Evolutionary conservation across 768 basidiomycete genomes (phyloP), one percentile per base, ranked within the genome.

Genomic region (Filobasidium wieringae): DNA sequence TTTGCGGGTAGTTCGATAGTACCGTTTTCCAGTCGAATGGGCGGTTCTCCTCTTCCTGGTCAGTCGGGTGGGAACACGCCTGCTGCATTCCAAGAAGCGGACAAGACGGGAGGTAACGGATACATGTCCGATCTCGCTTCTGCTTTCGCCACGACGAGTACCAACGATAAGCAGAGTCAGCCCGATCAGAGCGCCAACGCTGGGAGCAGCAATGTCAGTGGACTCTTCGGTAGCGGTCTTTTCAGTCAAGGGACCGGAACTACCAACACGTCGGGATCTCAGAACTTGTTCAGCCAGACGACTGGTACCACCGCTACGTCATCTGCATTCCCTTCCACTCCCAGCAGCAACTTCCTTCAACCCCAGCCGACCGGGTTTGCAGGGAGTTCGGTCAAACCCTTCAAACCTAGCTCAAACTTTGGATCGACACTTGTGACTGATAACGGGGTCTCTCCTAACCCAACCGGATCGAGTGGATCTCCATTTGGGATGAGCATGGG

Each of bases 331-430:
- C 41, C 58, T 12, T 50, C 62, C 5, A 68, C 72, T 72, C 24
- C 63, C 24, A 61, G 15, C 5, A 24, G 22, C 22, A 47, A 19
- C 7, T 70, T 75, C 19, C 60, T 80, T 3, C 77, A 77, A 57
- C 73, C 78, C 9, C 80, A 82, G 62, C 64, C 72, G 33, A 82
- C 81, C 0, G 81, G 81, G 4, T 76, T 77, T 61, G 76, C 79
- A 26, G 84, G 83, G 5, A 69, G 66, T 29, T 62, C 58, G 9
- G 70, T 88, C 63, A 87, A 85, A 68, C 81, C 85, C 6, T 90
- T 90, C 78, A 87, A 88, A 66, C 88, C 88, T 2, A 79, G 83
- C 2, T 85, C 84, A 1, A 83, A 80, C 39, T 90, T 90, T 68
- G 88, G 88, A 30, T 82, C 85, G 32, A 81, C 82, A 15, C 69